phyloP scores from a whole-genome alignment of 164 flowering plant species.

The Vitis cinerea region DNA sequence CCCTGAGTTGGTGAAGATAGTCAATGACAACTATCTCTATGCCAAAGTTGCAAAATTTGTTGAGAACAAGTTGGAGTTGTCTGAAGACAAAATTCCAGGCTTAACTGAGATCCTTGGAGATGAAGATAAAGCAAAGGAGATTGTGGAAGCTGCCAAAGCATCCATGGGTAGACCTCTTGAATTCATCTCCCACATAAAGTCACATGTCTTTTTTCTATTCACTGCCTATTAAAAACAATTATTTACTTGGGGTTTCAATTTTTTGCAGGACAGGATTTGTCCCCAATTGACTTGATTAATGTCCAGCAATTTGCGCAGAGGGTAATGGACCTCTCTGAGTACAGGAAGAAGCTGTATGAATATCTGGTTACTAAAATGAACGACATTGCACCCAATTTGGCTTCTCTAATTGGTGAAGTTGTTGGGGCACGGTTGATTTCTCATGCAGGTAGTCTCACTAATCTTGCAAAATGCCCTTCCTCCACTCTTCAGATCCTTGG shows the following conservation, averaged over 20 bases:
- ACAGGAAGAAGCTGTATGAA: constrained; percentile 80
- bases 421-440: constrained; percentile 97
- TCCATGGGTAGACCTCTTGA: constrained; percentile 73
- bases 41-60: constrained; percentile 78
- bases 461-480: constrained; percentile 96
- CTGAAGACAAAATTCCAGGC: constrained; percentile 70
- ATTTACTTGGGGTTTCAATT: constrained; percentile 1
- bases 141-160: constrained; percentile 90
- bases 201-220: background rate
- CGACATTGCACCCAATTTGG: constrained; percentile 97
- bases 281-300: constrained; percentile 85
- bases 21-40: constrained; percentile 91
- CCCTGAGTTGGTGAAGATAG: constrained; percentile 91
- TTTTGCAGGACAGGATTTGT: constrained; percentile 87
- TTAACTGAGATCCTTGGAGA: constrained; percentile 86
- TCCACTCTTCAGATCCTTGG: constrained; percentile 99
- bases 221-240: too few relatives aligned
- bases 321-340: constrained; percentile 90
- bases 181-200: background rate
- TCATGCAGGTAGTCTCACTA: constrained; percentile 99
- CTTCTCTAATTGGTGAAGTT: constrained; percentile 92
- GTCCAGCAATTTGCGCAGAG: constrained; percentile 90
- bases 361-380: constrained; percentile 93
- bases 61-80: constrained; percentile 66
- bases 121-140: constrained; percentile 95